phyloP scores from a whole-genome alignment of 805 yeast species.

The Barnettozyma botsteinii region DNA sequence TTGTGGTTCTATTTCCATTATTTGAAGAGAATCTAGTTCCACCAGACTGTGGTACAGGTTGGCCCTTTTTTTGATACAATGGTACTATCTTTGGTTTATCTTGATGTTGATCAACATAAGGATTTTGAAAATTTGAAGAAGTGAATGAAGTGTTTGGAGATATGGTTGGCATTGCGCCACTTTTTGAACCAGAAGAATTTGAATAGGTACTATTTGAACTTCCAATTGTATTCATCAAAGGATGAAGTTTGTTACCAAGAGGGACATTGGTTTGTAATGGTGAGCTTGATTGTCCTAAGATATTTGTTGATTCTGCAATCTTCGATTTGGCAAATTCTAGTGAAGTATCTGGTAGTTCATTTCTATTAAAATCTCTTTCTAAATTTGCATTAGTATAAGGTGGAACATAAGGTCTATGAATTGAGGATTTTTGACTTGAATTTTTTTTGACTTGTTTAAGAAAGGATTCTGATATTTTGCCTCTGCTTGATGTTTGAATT shows the following conservation, averaged over 20 bases:
- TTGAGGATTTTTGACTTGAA: conserved; percentile 11
- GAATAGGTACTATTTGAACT: conserved; percentile 2
- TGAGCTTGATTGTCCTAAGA: conserved; percentile 6
- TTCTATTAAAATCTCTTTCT: background rate
- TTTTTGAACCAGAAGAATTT: conserved; percentile 3
- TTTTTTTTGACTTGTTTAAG: conserved; percentile 17
- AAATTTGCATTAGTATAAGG: background rate
- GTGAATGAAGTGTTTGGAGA: conserved; percentile 13
- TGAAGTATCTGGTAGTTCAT: background rate
- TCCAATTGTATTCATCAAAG: background rate
- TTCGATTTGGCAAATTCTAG: conserved; percentile 15
- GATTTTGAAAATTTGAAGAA: conserved; percentile 7
- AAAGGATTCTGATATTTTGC: conserved; percentile 15
- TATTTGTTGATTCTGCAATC: conserved; percentile 24
- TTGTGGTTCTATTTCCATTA: conserved; percentile 5
- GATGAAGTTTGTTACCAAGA: conserved; percentile 6
- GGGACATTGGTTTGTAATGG: conserved; percentile 8
- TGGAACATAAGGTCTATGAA: conserved; percentile 2
- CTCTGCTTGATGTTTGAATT: background rate
- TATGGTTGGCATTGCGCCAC: conserved; percentile 9
- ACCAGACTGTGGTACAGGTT: background rate
- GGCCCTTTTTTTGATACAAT: background rate
- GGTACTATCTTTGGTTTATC: background rate
- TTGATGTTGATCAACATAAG: background rate
- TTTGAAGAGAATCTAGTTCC: background rate